Evolutionary conservation across 1,139 yeast genomes (phyloP), one percentile per base, ranked within the genome.

Genomic region (Kodamaea arcana): DNA sequence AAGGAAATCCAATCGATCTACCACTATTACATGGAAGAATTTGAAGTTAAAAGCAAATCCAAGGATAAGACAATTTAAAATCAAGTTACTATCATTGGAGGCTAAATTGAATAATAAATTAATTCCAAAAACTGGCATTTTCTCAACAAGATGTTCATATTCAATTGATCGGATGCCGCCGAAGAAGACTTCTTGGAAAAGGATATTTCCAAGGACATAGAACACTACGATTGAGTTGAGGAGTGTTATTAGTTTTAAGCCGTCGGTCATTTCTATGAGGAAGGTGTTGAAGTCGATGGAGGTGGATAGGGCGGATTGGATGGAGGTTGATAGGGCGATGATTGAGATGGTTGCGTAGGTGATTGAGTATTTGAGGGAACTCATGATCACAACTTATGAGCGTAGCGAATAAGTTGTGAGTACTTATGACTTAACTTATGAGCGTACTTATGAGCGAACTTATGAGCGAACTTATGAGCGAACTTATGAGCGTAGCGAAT

Each of bases 81-180:
- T 59, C 16, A 82, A 53, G 42, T 76, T 76, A 40, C 75, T 72
- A 42, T 77, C 83, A 34, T 69, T 73, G 25, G 63, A 73, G 3
- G 88, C 76, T 35, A 83, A 63, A 29, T 83, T 78, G 55, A 86
- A 66, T 32, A 86, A 59, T 31, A 83, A 66, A 47, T 78, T 83
- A 31, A 86, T 67, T 11, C 58, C 50, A 33, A 57, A 63, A 14
- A 85, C 58, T 0, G 94, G 83, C 41, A 78, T 69, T 41, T 62
- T 59, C 32, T 54, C 52, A 31, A 72, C 48, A 42, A 76, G 54
- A 34, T 60, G 60, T 47, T 90, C 95, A 31, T 75, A 61, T 53
- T 92, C 98, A 30, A 85, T 69, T 21, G 80, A 62, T 35, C 95
- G 65, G 36, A 92, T 62, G 36, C 78, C 80, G 1, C 96, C 96